phyloP scores from a whole-genome alignment of 1,284 basidiomycete genomes.

The Rhodotorula sp. region DNA sequence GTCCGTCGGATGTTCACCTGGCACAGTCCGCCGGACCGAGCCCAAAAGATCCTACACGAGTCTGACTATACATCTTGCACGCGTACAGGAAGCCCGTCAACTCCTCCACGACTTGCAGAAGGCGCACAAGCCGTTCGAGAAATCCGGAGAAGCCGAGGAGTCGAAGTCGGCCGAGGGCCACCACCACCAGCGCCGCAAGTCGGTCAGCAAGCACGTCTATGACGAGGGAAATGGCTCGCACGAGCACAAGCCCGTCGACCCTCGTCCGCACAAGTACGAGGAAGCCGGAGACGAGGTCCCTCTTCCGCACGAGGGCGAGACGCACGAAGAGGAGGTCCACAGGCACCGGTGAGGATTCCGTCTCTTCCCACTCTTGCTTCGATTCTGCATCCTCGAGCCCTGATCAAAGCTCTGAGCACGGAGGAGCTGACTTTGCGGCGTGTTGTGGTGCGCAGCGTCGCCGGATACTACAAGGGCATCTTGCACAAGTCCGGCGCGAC shows the following conservation, averaged over 20 bases:
- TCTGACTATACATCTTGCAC: too few species aligned
- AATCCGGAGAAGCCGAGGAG: not conserved
- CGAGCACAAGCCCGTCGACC: not conserved
- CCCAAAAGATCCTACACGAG: not conserved
- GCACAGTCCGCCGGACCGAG: not conserved
- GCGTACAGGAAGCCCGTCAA: constrained; percentile 9
- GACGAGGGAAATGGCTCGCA: not conserved
- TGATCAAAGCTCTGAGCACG: too few species aligned
- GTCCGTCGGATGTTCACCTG: not conserved
- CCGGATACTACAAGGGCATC: constrained; percentile 12
- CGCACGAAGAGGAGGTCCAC: constrained; percentile 25
- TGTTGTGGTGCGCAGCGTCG: not conserved
- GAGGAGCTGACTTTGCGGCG: not conserved
- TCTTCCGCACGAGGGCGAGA: not conserved
- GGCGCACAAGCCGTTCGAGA: constrained; percentile 12
- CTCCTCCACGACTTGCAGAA: constrained; percentile 18
- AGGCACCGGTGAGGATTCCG: constrained; percentile 9
- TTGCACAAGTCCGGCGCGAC: constrained; percentile 1
- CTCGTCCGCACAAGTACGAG: not conserved
- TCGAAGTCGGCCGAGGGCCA: not conserved
- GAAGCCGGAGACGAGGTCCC: not conserved
- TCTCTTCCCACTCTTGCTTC: too few species aligned
- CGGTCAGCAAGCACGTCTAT: not conserved
- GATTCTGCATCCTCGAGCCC: too few species aligned
- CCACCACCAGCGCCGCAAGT: not conserved